phyloP scores from a whole-genome alignment of 2,329 filamentous ascomycete species.

The Pyrenochaeta sp. region DNA sequence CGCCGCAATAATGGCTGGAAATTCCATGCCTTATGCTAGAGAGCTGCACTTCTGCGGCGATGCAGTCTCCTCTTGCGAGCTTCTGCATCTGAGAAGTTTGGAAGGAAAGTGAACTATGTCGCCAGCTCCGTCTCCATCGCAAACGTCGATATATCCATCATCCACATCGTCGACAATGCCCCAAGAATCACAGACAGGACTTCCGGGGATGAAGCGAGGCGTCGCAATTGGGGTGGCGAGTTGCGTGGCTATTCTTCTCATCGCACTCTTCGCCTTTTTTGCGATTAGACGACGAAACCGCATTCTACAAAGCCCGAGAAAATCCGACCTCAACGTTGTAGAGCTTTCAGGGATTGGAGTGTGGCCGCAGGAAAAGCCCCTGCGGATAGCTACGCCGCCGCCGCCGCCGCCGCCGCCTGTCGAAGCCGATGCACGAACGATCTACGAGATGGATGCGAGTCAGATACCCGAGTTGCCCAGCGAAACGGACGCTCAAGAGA shows the following conservation, averaged over 20 bases:
- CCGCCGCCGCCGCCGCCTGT: slow-evolving; percentile 15
- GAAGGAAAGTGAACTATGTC: slow-evolving; percentile 7
- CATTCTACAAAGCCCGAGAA: slow-evolving; percentile 10
- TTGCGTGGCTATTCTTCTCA: slow-evolving; percentile 31
- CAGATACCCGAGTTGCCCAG: slow-evolving; percentile 31
- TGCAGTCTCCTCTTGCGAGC: not conserved
- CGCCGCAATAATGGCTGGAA: slow-evolving; percentile 11
- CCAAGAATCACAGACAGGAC: slow-evolving; percentile 12
- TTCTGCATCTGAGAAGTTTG: not conserved
- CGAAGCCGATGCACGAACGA: slow-evolving; percentile 29
- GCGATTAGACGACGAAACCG: slow-evolving; percentile 31
- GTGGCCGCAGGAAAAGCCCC: slow-evolving; percentile 24
- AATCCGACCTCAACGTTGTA: slow-evolving; percentile 2
- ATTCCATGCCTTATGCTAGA: slow-evolving; percentile 6
- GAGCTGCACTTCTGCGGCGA: slow-evolving; percentile 9
- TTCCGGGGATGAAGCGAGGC: slow-evolving; percentile 42
- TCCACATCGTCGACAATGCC: slow-evolving; percentile 2
- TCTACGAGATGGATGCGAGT: slow-evolving; percentile 34
- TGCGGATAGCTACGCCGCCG: slow-evolving; percentile 5
- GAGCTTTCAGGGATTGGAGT: slow-evolving; percentile 15
- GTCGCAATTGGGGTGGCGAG: slow-evolving; percentile 39
- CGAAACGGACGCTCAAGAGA: slow-evolving; percentile 23
- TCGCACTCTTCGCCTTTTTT: slow-evolving; percentile 32
- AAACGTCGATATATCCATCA: not conserved
- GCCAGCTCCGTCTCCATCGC: not conserved